phyloP scores from a whole-genome alignment of 164 flowering plant genomes.

The Nymphaea thermarum region DNA sequence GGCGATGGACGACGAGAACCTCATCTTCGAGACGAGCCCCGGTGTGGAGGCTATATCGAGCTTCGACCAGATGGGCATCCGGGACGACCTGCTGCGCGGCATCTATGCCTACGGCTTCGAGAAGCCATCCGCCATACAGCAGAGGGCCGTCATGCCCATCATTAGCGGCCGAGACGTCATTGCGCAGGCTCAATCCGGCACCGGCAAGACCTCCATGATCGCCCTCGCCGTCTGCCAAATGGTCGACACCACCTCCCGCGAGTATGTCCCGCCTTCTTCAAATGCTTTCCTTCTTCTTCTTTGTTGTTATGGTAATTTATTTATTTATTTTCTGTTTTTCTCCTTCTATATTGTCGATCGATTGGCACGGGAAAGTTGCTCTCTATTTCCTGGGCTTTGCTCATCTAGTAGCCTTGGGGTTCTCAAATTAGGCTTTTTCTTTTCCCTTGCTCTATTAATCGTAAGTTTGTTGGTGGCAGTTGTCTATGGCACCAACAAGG shows the following conservation, averaged over 20 bases:
- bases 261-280: conserved; percentile 27
- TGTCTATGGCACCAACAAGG: no score
- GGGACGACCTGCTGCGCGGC: conserved; percentile 72
- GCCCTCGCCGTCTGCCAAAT: conserved; percentile 89
- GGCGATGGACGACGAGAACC: conserved; percentile 34
- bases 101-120: conserved; percentile 75
- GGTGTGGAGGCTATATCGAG: conserved; percentile 61
- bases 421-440: no score
- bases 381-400: no score
- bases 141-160: conserved; percentile 82
- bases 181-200: conserved; percentile 96
- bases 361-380: no score
- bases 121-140: conserved; percentile 94
- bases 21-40: conserved; percentile 68
- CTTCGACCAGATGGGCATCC: conserved; percentile 82
- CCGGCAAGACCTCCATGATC: conserved; percentile 95
- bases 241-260: conserved; percentile 52
- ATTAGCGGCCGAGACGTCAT: conserved; percentile 83
- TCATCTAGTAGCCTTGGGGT: no score
- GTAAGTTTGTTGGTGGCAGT: no score
- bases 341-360: not conserved
- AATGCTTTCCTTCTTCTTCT: not conserved
- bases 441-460: no score
- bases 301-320: not conserved
- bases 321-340: not conserved